A percentile compares a stretch with the other conserved stretches of the same genome.
phyloP scores from a whole-genome alignment of 495 filamentous ascomycete species.

The Cetradonia linearis region DNA sequence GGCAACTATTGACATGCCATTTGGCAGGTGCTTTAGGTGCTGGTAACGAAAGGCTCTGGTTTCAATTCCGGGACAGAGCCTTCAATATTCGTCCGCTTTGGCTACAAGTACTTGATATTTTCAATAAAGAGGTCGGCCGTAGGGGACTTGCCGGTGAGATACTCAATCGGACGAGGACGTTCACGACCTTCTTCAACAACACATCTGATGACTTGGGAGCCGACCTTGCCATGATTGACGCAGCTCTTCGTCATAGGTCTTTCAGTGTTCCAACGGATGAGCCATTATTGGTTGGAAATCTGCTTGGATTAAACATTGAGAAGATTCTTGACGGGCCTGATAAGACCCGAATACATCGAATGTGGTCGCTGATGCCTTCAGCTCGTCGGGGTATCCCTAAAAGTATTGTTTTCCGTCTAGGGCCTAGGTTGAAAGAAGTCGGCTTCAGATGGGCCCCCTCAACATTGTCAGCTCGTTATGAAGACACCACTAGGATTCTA shows the following conservation, averaged over 20 bases:
- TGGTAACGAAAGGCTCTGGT: constrained; percentile 4
- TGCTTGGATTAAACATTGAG: constrained; percentile 8
- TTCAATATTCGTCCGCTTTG: background rate
- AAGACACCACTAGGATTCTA: background rate
- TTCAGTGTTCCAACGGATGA: constrained; percentile 11
- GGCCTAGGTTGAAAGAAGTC: constrained; percentile 8
- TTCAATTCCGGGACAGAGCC: constrained; percentile 8
- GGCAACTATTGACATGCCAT: background rate
- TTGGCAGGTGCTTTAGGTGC: constrained; percentile 8
- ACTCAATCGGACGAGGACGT: background rate
- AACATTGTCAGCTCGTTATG: background rate
- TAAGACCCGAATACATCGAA: constrained; percentile 8
- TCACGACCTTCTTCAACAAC: background rate
- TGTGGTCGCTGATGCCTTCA: constrained; percentile 15
- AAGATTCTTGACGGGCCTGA: constrained; percentile 1
- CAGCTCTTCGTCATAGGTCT: constrained; percentile 8
- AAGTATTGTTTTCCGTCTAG: constrained; percentile 14
- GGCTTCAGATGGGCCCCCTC: constrained; percentile 14
- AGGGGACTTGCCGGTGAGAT: background rate
- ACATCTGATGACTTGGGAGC: background rate
- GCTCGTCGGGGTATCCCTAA: constrained; percentile 8
- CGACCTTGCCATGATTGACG: constrained; percentile 5
- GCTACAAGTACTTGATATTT: background rate
- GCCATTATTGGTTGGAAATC: background rate
- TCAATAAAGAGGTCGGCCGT: background rate